Base-by-base conservation (phyloP, 1,284 basidiomycete genomes). In the Apiotrichum sp. region DNA sequence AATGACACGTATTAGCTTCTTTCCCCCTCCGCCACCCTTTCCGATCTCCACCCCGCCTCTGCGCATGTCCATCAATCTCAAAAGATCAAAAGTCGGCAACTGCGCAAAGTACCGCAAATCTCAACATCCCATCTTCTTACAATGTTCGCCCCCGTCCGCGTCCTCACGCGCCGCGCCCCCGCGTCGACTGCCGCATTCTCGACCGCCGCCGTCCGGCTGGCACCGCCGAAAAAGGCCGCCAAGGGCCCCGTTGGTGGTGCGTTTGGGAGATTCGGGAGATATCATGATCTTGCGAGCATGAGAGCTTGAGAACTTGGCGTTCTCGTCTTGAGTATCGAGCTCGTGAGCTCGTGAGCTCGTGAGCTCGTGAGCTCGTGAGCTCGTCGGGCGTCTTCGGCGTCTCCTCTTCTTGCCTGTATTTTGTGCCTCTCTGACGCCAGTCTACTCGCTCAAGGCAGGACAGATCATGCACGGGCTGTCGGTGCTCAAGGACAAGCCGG, bases 401-500 rank as follows among this genome's bases (percentile, higher is more conserved):
- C 13, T 13, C 36, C 36, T 8, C 13, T 9, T 38, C 36, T 13
- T 9, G 36, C 36, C 36, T 38, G 36, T 13, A 8, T 38, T 16
- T 16, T 6, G 40, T 14, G 6, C n/a, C 10, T 16, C 40, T 41
- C 40, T 16, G n/a, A 11, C 40, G 10, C 40, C 57, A 38, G 48
- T 64, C 33, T 74, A 72, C 35, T 67, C 83, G n/a, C 88, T 86
- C 72, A 69, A 80, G 35, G 74, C 84, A 31, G 85, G 87, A 55
- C 89, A 89, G 6, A 76, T 88, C 2, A 77, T 97, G 39, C 79
- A 79, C 8, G 91, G 91, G 3, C 73, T 92, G 6, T 86, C 86
- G 59, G 90, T 90, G 67, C 79, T 89, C 51, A 96, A 96, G 74
- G 86, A 84, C 62, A 86, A 92, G 68, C 78, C 83, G 0, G 86